Conservation (phyloP, 257 asterid species). For the Capsicum rhomboideum region DNA sequence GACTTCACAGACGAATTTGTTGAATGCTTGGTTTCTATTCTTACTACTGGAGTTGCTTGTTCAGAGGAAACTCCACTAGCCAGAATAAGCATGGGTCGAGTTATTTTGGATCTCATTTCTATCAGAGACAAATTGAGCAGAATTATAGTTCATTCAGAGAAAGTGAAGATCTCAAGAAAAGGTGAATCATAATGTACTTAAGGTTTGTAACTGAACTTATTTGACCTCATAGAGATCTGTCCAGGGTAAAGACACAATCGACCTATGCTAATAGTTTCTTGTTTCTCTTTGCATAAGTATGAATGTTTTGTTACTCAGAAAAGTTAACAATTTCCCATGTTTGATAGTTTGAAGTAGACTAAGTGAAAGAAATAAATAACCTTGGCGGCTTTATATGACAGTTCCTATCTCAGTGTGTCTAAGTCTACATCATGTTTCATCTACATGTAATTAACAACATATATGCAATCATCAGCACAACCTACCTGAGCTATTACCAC, state of each 20-base stretch:
- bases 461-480: background rate
- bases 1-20: background rate
- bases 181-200: background rate
- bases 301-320: background rate
- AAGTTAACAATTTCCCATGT: background rate
- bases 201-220: background rate
- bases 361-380: background rate
- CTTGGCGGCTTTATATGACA: background rate
- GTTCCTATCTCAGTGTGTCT: background rate
- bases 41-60: slow-evolving; percentile 10
- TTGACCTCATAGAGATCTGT: background rate
- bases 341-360: background rate
- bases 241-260: background rate
- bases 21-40: slow-evolving; percentile 11
- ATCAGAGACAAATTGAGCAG: slow-evolving; percentile 6
- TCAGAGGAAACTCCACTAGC: slow-evolving; percentile 16
- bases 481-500: background rate
- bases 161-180: background rate
- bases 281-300: background rate
- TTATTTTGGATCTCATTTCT: slow-evolving; percentile 1
- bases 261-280: background rate
- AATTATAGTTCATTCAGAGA: background rate
- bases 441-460: background rate
- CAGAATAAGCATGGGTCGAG: slow-evolving; percentile 8
- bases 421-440: background rate